Base-by-base conservation (phyloP, 176 grass and related monocot species). In the Oryza glaberrima region DNA sequence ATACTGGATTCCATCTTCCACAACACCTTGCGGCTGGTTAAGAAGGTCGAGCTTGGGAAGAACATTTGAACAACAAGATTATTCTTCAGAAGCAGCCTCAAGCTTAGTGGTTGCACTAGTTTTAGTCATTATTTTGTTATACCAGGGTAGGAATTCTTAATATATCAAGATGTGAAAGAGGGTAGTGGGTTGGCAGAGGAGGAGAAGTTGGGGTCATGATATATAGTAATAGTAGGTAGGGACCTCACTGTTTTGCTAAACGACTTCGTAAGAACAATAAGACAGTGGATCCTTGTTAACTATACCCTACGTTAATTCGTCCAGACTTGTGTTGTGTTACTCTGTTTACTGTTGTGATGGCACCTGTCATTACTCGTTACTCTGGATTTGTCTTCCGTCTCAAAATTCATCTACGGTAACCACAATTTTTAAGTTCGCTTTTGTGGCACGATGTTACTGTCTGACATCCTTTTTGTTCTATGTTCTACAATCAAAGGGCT, bases 1-100 rank as follows among this genome's bases (percentile, higher is more conserved):
- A 99, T 99, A 89, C 65, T 99, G 86, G 97, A 99, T 83, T 99
- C 97, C 19, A 92, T 99, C 81, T 91, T 99, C 69, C 92, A 99
- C 86, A 92, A 92, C 69, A 99, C 97, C 13, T 73, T 99, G 10
- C 85, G 94, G 48, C 82, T 99, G 9, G 86, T 96, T 80, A 96
- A 92, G 88, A 99, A 99, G 84, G 65, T 99, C 70, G 97, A 99
- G 64, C 88, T 96, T 81, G 97, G 97, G 47, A 96, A 99, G 77
- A 85, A 99, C 56, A 87, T 96, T 32, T 99, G 65, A 92, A 48
- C 52, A 61, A 38, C 22, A 70, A 65, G 34, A 19, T 28, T 30
- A 56, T 63, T 71, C 65, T 68, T 87, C 23, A 6, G 17, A 58
- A 61, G 63, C 30, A n/a, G 64, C 84, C 23, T 11, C 32, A 72